Conservation (phyloP, 164 flowering plant genomes). For the Berberis vulgaris region DNA sequence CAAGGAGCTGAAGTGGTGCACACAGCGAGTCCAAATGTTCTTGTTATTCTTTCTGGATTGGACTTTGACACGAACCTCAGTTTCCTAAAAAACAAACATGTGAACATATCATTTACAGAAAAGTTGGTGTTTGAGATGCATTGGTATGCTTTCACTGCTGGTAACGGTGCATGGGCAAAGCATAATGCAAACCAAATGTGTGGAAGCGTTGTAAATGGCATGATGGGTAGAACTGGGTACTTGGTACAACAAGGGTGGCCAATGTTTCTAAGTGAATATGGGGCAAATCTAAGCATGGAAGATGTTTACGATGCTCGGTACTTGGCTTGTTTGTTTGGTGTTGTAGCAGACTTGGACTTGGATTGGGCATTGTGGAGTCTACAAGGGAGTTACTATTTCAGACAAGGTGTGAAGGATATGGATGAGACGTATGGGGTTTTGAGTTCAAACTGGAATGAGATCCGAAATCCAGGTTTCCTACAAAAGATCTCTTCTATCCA, state of each 20-base stretch:
- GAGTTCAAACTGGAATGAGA: constrained; percentile 41
- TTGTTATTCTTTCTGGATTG: constrained; percentile 71
- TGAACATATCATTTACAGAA: constrained; percentile 38
- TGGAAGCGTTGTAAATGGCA: constrained; percentile 24
- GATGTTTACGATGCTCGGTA: constrained; percentile 68
- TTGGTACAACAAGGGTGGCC: constrained; percentile 59
- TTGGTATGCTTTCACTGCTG: constrained; percentile 60
- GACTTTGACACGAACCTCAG: constrained; percentile 46
- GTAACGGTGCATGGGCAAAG: constrained; percentile 33
- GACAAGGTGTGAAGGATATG: constrained; percentile 47
- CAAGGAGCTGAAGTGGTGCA: constrained; percentile 85
- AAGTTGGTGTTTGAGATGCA: constrained; percentile 68
- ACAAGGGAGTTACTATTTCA: constrained; percentile 63
- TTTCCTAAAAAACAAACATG: constrained; percentile 31
- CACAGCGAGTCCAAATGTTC: constrained; percentile 57
- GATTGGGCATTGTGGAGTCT: constrained; percentile 84
- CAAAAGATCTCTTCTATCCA: constrained; percentile 24
- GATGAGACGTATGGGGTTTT: constrained; percentile 59
- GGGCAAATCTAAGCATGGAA: constrained; percentile 52
- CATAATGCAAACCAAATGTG: constrained; percentile 64
- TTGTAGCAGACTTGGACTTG: constrained; percentile 60
- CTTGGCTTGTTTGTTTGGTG: constrained; percentile 55
- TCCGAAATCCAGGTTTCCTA: constrained; percentile 43
- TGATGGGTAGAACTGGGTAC: constrained; percentile 36
- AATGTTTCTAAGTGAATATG: constrained; percentile 71